Conservation (phyloP, 352 stramenopile genomes). For the Globisporangium echinulatum region DNA sequence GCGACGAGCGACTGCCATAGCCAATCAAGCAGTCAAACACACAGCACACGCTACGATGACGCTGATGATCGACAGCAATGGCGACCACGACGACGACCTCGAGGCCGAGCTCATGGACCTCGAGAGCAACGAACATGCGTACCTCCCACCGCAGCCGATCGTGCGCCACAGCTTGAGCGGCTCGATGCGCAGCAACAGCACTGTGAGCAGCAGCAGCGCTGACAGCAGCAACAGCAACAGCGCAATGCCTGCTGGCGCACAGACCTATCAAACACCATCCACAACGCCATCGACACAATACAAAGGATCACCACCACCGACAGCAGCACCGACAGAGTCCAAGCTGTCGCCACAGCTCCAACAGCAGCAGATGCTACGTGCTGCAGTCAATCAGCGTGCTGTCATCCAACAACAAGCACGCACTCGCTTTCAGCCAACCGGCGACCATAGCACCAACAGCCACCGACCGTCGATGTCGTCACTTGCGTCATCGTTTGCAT, state of each 20-base stretch:
- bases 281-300: background rate
- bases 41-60: background rate
- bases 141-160: conserved; percentile 26
- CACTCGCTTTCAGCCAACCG: background rate
- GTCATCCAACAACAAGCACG: conserved; percentile 6
- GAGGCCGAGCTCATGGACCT: conserved; percentile 65
- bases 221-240: background rate
- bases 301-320: background rate
- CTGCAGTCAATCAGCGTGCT: background rate
- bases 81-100: conserved; percentile 25
- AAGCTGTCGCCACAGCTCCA: background rate
- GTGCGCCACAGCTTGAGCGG: conserved; percentile 15
- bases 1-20: no score
- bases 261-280: background rate
- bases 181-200: conserved; percentile 5
- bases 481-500: conserved; percentile 7
- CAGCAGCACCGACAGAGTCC: background rate
- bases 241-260: background rate
- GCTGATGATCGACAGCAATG: background rate
- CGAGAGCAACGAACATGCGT: conserved; percentile 46
- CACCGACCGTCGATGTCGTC: background rate
- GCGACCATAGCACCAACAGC: background rate
- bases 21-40: background rate
- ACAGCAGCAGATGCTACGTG: conserved; percentile 4
- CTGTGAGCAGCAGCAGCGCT: background rate